phyloP scores from a whole-genome alignment of 2,329 filamentous ascomycete species.

The Zalaria obscura region DNA sequence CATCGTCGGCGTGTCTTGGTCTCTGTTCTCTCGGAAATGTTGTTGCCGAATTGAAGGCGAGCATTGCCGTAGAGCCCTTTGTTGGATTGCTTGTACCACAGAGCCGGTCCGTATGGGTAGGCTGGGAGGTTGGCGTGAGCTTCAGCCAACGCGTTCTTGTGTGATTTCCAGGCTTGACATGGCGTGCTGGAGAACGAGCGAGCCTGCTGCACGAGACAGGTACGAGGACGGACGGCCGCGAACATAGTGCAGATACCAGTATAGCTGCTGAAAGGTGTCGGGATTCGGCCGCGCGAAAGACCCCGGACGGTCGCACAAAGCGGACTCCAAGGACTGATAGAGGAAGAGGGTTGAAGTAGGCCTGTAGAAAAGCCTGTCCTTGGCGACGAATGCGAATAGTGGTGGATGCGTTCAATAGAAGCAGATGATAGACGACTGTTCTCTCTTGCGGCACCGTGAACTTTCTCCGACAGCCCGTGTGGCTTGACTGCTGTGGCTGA shows the following conservation, averaged over 20 bases:
- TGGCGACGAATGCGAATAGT: no score
- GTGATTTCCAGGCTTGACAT: constrained; percentile 7
- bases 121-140: constrained; percentile 18
- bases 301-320: no score
- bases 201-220: not conserved
- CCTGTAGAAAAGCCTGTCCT: not conserved
- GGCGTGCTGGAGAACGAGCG: constrained; percentile 18
- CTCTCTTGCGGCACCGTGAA: no score
- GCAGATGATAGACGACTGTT: no score
- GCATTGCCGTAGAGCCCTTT: constrained; percentile 38
- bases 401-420: no score
- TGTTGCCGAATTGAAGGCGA: constrained; percentile 68
- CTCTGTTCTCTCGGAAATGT: constrained; percentile 51
- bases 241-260: not conserved
- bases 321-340: no score
- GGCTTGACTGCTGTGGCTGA: no score
- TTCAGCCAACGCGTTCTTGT: constrained; percentile 8
- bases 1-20: constrained; percentile 59
- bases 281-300: no score
- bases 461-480: no score
- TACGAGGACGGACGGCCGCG: not conserved
- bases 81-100: constrained; percentile 68
- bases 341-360: not conserved
- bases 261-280: no score
- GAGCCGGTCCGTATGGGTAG: constrained; percentile 60